Percentiles rank a stretch among this genome's conserved stretches.
These are phyloP conservation scores for Hemileccinum impolitum DNA, from an alignment of 768 basidiomycete species.

Conservation along the genomic window DNA sequence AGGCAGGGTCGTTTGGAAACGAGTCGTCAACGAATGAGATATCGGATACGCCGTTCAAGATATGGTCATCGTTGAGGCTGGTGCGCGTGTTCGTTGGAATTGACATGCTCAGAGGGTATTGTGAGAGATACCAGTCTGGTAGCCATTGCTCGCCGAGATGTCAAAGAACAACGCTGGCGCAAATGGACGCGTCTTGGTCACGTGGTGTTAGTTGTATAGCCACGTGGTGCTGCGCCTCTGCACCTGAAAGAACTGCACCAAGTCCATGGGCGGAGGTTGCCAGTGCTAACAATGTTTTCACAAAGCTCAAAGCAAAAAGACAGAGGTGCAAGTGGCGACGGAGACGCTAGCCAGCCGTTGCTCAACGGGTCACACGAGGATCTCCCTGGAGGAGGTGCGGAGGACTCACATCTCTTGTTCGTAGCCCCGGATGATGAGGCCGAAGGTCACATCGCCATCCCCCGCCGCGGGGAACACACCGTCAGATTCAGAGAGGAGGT, in stretches of 20 bases:
- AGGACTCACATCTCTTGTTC: slow-evolving; percentile 44
- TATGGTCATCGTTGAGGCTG: slow-evolving; percentile 53
- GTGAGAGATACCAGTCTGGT: slow-evolving; percentile 22
- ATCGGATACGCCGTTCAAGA: slow-evolving; percentile 55
- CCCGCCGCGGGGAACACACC: slow-evolving; percentile 39
- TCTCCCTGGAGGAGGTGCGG: slow-evolving; percentile 27
- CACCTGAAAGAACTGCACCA: not conserved
- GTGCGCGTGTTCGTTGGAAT: slow-evolving; percentile 66
- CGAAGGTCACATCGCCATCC: slow-evolving; percentile 31
- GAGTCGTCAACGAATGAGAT: slow-evolving; percentile 66
- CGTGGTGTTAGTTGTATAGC: slow-evolving; percentile 14
- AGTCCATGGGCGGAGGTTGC: slow-evolving; percentile 17
- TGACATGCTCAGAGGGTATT: slow-evolving; percentile 54
- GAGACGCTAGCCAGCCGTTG: slow-evolving; percentile 57
- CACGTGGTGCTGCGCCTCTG: slow-evolving; percentile 2
- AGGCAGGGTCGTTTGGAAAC: slow-evolving; percentile 49
- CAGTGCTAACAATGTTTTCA: slow-evolving; percentile 25
- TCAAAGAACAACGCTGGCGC: not conserved
- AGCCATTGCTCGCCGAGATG: not conserved
- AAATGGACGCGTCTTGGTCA: slow-evolving; percentile 12
- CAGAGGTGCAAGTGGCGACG: slow-evolving; percentile 18
- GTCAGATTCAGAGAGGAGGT: slow-evolving; percentile 71
- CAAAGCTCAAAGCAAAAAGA: slow-evolving; percentile 30
- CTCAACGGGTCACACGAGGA: slow-evolving; percentile 46
- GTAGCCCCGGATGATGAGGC: slow-evolving; percentile 52